Evolutionary conservation across 257 asterid species (phyloP).

Genomic region (Gentiana macrophylla): DNA sequence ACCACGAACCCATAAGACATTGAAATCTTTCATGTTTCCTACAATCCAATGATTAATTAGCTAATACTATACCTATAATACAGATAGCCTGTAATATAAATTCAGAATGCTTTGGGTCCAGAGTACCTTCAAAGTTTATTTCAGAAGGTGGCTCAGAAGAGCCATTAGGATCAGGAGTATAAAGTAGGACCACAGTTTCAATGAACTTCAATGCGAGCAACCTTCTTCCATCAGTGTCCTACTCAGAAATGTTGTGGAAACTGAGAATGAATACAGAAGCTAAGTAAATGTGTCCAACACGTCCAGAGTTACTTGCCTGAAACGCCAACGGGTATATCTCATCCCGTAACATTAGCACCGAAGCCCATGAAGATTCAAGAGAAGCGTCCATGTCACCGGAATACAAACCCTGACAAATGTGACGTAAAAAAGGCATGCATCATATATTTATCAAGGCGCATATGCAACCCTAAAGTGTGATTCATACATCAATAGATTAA

Average conservation of each 20-base stretch:
- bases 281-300: slow-evolving; percentile 3
- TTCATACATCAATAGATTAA: no score
- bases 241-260: slow-evolving; percentile 29
- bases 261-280: slow-evolving; percentile 22
- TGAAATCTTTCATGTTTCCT: slow-evolving; percentile 61
- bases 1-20: slow-evolving; percentile 92
- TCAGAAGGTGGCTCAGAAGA: slow-evolving; percentile 73
- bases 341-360: slow-evolving; percentile 64
- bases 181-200: slow-evolving; percentile 73
- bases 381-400: slow-evolving; percentile 58
- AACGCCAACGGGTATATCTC: slow-evolving; percentile 82
- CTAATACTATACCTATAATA: neutral
- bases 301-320: slow-evolving; percentile 41
- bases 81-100: slow-evolving; percentile 4
- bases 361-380: slow-evolving; percentile 66
- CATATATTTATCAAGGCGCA: no score
- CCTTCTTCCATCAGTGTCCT: slow-evolving; percentile 84
- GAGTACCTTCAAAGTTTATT: slow-evolving; percentile 51
- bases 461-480: no score
- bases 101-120: slow-evolving; percentile 4
- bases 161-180: slow-evolving; percentile 86
- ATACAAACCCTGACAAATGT: slow-evolving; percentile 48
- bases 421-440: neutral
- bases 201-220: slow-evolving; percentile 89
- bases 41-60: slow-evolving; percentile 9